Percentiles rank a stretch among this genome's conserved stretches.
Conservation (phyloP, 805 yeast species). For the Kuraishia ogatae region DNA sequence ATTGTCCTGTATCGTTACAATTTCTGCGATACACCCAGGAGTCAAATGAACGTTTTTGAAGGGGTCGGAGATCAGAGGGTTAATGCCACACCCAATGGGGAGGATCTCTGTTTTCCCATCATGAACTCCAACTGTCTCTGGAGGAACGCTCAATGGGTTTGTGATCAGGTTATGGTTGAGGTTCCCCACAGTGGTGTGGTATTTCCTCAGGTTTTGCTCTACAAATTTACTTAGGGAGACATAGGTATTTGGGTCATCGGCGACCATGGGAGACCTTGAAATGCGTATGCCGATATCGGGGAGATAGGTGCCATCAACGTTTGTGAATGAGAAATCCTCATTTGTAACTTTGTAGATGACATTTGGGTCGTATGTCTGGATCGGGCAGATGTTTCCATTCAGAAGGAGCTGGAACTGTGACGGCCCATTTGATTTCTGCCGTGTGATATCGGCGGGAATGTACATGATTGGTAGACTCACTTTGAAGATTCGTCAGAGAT, state of each 20-base stretch:
- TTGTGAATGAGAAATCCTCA: constrained; percentile 22
- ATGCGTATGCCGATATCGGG: constrained; percentile 23
- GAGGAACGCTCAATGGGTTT: constrained; percentile 27
- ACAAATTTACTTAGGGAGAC: constrained; percentile 44
- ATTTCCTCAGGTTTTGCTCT: constrained; percentile 29
- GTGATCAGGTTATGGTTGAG: constrained; percentile 28
- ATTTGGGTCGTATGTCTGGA: constrained; percentile 26
- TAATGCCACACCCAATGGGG: constrained; percentile 44
- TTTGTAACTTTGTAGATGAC: constrained; percentile 17
- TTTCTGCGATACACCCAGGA: constrained; percentile 38
- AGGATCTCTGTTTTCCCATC: constrained; percentile 24
- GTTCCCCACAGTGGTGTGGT: constrained; percentile 25
- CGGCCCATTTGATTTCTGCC: constrained; percentile 14
- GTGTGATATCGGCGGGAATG: constrained; percentile 20
- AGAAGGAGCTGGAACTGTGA: constrained; percentile 18
- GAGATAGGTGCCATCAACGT: constrained; percentile 20
- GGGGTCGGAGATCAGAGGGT: constrained; percentile 44
- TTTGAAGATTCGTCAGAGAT: neutral
- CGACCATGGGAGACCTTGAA: constrained; percentile 26
- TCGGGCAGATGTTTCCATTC: constrained; percentile 20
- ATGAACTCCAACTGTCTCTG: constrained; percentile 22
- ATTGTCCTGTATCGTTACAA: constrained; percentile 12
- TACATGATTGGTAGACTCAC: constrained; percentile 14
- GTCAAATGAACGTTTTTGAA: constrained; percentile 42
- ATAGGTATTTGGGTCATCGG: constrained; percentile 39